Conservation (phyloP, 2,329 filamentous ascomycete genomes). For the Penicillium sp. region DNA sequence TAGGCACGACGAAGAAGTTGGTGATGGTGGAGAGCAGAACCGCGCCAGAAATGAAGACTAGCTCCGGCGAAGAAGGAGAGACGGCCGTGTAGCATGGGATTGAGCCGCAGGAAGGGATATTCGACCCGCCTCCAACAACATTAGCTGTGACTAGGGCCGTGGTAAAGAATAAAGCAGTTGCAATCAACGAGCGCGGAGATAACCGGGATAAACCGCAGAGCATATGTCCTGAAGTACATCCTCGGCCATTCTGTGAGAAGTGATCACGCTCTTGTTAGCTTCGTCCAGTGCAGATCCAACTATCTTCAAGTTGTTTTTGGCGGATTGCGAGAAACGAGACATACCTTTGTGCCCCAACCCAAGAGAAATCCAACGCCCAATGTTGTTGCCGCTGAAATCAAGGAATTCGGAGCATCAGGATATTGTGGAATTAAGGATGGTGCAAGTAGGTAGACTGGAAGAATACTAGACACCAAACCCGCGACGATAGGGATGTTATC, state of each 20-base stretch:
- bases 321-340: too few species aligned
- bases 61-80: slow-evolving; percentile 45
- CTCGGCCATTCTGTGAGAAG: slow-evolving; percentile 47
- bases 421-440: slow-evolving; percentile 52
- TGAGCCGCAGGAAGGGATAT: slow-evolving; percentile 45
- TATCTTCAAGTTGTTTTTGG: too few species aligned
- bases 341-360: slow-evolving; percentile 61
- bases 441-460: slow-evolving; percentile 46
- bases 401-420: slow-evolving; percentile 40
- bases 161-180: slow-evolving; percentile 51
- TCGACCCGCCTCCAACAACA: slow-evolving; percentile 35
- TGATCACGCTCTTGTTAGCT: neutral
- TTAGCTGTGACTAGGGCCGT: slow-evolving; percentile 50
- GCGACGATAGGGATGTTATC: slow-evolving; percentile 51
- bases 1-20: slow-evolving; percentile 41
- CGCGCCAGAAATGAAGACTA: slow-evolving; percentile 39
- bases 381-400: slow-evolving; percentile 42
- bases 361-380: slow-evolving; percentile 49
- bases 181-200: slow-evolving; percentile 54
- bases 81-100: slow-evolving; percentile 52
- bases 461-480: slow-evolving; percentile 51
- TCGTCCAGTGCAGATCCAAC: neutral
- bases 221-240: slow-evolving; percentile 62
- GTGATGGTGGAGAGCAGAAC: slow-evolving; percentile 35
- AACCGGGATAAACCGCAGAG: slow-evolving; percentile 57